Conservation (phyloP, 306 rosid genomes). For the Cicer cuneatum region DNA sequence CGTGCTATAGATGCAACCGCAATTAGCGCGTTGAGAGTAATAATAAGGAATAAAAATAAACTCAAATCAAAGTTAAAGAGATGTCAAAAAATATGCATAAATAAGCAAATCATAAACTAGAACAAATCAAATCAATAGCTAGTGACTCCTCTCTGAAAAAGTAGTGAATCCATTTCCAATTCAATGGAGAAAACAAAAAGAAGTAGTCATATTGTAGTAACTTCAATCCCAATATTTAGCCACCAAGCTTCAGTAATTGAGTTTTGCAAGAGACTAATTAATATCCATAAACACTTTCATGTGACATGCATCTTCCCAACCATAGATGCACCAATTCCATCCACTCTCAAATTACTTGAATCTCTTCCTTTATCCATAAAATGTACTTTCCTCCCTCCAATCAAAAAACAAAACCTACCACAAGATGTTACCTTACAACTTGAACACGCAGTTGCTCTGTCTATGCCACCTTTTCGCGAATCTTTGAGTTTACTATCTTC, state of each 20-base stretch:
- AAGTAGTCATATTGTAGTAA: conserved; percentile 10
- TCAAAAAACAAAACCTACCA: conserved; percentile 16
- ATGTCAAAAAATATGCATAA: too few relatives aligned
- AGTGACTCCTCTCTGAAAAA: too few relatives aligned
- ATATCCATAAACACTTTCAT: conserved; percentile 13
- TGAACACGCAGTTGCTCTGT: conserved; percentile 3
- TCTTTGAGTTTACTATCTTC: not conserved
- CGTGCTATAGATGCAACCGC: too few relatives aligned
- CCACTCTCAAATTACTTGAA: conserved; percentile 30
- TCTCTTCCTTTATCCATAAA: conserved; percentile 30
- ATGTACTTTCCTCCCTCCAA: conserved; percentile 40
- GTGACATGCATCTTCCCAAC: conserved; percentile 48
- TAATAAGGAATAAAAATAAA: too few relatives aligned
- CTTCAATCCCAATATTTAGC: conserved; percentile 18
- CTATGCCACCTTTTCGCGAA: conserved; percentile 14
- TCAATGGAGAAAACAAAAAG: not conserved
- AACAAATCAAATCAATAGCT: too few relatives aligned
- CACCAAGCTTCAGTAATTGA: conserved; percentile 42
- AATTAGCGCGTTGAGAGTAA: too few relatives aligned
- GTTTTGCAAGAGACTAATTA: conserved; percentile 36
- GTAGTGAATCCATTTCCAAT: too few relatives aligned
- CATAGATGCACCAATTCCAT: conserved; percentile 1
- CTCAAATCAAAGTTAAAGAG: too few relatives aligned
- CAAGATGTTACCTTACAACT: not conserved
- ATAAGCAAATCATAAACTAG: too few relatives aligned